A percentile compares a stretch with the other conserved stretches of the same genome.
phyloP scores from a whole-genome alignment of 306 rosid genomes.

The Urtica urens region DNA sequence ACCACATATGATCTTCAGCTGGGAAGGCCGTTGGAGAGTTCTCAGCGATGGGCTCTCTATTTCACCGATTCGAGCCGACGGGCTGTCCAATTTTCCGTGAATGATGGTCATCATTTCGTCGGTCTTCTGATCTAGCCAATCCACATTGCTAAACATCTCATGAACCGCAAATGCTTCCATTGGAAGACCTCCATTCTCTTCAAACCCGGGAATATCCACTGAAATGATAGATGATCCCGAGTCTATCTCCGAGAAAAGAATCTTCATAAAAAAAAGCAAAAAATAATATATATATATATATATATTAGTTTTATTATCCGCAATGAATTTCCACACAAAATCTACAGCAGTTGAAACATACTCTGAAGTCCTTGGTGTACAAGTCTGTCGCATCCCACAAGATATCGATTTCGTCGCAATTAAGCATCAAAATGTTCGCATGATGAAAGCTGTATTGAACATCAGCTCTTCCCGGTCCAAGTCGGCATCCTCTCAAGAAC shows the following conservation, averaged over 20 bases:
- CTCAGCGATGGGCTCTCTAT: slow-evolving; percentile 23
- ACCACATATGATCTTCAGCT: too few relatives aligned
- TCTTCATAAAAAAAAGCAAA: slow-evolving; percentile 45
- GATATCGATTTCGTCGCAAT: slow-evolving; percentile 80
- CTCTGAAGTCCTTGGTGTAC: slow-evolving; percentile 80
- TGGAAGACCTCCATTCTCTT: slow-evolving; percentile 89
- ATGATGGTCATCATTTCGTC: slow-evolving; percentile 46
- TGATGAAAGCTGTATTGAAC: slow-evolving; percentile 92
- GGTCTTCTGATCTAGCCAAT: slow-evolving; percentile 68
- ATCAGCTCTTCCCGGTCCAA: slow-evolving; percentile 80
- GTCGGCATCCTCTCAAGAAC: slow-evolving; percentile 82
- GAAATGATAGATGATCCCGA: slow-evolving; percentile 50
- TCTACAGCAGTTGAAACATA: not conserved
- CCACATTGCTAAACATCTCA: slow-evolving; percentile 76
- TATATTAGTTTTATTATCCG: slow-evolving; percentile 15
- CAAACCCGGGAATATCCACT: slow-evolving; percentile 51
- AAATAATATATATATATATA: slow-evolving; percentile 13
- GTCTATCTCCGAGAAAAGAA: slow-evolving; percentile 92
- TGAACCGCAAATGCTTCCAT: slow-evolving; percentile 90
- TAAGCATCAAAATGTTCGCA: slow-evolving; percentile 94
- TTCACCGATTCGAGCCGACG: slow-evolving; percentile 23
- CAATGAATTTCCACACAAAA: too few relatives aligned
- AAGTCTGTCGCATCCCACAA: slow-evolving; percentile 69
- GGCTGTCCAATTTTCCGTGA: slow-evolving; percentile 30
- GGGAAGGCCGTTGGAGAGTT: too few relatives aligned